phyloP scores from a whole-genome alignment of 2,329 filamentous ascomycete genomes.

The Paracoccidioides lutzii region DNA sequence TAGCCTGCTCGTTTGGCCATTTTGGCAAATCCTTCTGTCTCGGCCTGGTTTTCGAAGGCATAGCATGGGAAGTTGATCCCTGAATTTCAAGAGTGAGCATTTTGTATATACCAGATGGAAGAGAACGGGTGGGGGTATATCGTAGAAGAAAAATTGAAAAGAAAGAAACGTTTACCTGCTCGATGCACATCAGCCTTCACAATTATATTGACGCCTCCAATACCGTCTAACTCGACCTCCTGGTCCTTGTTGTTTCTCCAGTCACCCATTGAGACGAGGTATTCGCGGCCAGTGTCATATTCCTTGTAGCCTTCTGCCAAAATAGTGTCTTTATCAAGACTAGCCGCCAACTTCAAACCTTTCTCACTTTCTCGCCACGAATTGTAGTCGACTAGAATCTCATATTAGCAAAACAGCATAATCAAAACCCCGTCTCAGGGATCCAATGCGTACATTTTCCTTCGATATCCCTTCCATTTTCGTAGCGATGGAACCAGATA shows the following conservation, averaged over 20 bases:
- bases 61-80: constrained; percentile 97
- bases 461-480: constrained; percentile 72
- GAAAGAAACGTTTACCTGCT: constrained; percentile 49
- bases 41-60: constrained; percentile 95
- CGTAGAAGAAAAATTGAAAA: neutral
- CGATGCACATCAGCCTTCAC: constrained; percentile 97
- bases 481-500: constrained; percentile 92
- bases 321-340: constrained; percentile 65
- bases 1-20: constrained; percentile 97
- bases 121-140: constrained; percentile 17
- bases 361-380: constrained; percentile 94
- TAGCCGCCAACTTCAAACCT: constrained; percentile 58
- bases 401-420: constrained; percentile 3
- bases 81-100: constrained; percentile 25
- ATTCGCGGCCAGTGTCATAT: constrained; percentile 75
- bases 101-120: neutral
- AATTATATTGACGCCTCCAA: constrained; percentile 92
- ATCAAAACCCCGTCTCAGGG: neutral
- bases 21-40: constrained; percentile 96
- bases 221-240: constrained; percentile 84
- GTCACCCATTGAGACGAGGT: constrained; percentile 86
- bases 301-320: constrained; percentile 93
- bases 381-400: constrained; percentile 75
- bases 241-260: constrained; percentile 85
- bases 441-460: constrained; percentile 60